These are phyloP conservation scores for Bifiguratus adelaidae DNA, from an alignment of 192 early-diverging fungal species.

Conservation along the genomic window DNA sequence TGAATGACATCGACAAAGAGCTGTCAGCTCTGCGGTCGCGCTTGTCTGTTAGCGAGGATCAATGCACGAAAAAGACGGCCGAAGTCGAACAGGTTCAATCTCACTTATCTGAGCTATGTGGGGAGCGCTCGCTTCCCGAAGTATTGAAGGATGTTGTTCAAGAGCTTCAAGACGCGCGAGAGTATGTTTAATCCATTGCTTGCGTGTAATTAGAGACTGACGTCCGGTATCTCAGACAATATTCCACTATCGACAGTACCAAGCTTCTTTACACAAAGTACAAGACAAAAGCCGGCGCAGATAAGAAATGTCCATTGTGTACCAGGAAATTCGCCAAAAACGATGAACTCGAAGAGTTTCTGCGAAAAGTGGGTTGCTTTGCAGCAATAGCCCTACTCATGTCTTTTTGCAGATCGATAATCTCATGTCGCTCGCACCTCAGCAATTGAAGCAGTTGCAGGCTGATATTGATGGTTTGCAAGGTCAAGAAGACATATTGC, in stretches of 20 bases:
- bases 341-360: constrained; percentile 28
- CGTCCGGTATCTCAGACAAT: constrained; percentile 5
- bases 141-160: constrained; percentile 6
- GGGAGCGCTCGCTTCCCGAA: too few species aligned
- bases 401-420: too few species aligned
- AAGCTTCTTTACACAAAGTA: constrained; percentile 55
- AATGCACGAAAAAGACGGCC: too few species aligned
- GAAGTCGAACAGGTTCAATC: constrained; percentile 8
- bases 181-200: too few species aligned
- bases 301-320: constrained; percentile 76
- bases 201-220: too few species aligned
- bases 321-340: constrained; percentile 53
- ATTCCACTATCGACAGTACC: constrained; percentile 28
- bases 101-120: too few species aligned
- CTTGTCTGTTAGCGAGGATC: too few species aligned
- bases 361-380: constrained; percentile 24
- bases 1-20: too few species aligned
- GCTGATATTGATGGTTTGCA: constrained; percentile 31
- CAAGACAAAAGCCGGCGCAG: constrained; percentile 46
- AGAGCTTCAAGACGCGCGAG: too few species aligned
- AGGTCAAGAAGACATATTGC: constrained; percentile 13
- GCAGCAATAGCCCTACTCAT: not conserved
- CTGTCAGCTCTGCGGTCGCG: too few species aligned
- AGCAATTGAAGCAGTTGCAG: constrained; percentile 15
- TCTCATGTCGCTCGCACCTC: constrained; percentile 16